These are phyloP conservation scores for Pascua sp. DNA, from an alignment of 1,284 basidiomycete species.

Conservation along the genomic window DNA sequence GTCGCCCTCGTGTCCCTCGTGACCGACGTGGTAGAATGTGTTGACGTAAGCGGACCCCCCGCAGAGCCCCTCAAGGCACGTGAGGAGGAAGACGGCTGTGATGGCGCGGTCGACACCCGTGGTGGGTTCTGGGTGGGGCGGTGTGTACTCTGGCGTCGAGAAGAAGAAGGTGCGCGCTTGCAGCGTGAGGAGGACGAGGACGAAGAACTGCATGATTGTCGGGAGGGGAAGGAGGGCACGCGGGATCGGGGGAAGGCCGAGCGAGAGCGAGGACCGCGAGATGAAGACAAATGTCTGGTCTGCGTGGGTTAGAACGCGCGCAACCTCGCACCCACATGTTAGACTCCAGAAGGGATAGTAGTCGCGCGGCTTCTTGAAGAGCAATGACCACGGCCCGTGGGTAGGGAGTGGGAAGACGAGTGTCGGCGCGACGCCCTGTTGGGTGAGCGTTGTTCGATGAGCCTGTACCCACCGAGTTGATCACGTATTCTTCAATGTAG, in stretches of 20 bases:
- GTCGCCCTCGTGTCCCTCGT: slow-evolving; percentile 53
- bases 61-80: slow-evolving; percentile 79
- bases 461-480: slow-evolving; percentile 67
- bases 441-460: neutral
- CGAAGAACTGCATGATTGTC: slow-evolving; percentile 55
- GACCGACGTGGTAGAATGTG: slow-evolving; percentile 79
- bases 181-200: slow-evolving; percentile 58
- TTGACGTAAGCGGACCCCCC: slow-evolving; percentile 92
- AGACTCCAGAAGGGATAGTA: slow-evolving; percentile 85
- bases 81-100: slow-evolving; percentile 67
- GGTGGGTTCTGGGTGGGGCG: slow-evolving; percentile 12
- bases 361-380: slow-evolving; percentile 82
- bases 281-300: slow-evolving; percentile 91
- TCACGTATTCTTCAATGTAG: slow-evolving; percentile 81
- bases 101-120: slow-evolving; percentile 55
- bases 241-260: slow-evolving; percentile 81
- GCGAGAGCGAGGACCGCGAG: slow-evolving; percentile 85
- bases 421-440: slow-evolving; percentile 80
- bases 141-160: slow-evolving; percentile 35
- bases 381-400: slow-evolving; percentile 61
- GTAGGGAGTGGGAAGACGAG: slow-evolving; percentile 82
- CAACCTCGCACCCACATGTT: slow-evolving; percentile 28
- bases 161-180: slow-evolving; percentile 45
- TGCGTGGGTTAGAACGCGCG: slow-evolving; percentile 8
- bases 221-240: slow-evolving; percentile 59